Base-by-base conservation (phyloP, 2,329 filamentous ascomycete genomes). In the Ascocoryne sarcoides region DNA sequence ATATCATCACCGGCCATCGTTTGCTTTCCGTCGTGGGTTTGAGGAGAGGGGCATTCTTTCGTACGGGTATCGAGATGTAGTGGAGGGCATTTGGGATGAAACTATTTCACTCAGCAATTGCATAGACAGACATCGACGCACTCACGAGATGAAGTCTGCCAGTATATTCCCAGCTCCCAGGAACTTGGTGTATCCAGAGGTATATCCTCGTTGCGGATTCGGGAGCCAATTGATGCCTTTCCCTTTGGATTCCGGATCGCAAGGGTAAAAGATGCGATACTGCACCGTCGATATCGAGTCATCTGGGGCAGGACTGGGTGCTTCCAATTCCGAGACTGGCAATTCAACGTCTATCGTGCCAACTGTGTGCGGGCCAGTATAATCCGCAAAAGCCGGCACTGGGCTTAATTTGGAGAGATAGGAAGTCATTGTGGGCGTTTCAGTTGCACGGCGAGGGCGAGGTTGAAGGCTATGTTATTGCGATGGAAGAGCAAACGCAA, bases 191-290 rank as follows among this genome's bases (percentile, higher is more conserved):
- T 92, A 92, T 1, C 82, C 83, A 12, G 79, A 74, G 7, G 90
- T 66, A 56, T 86, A 82, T 30, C 79, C 76, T 35, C 82, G 66
- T 60, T 93, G 86, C 0, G 87, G 86, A 7, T 73, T 70, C 0
- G 85, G 85, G 38, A 93, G 70, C 86, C 87, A 94, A 52, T 72
- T 75, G 40, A 87, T 81, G 52, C 53, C 75, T 69, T 37, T 61
- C 3, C 72, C 66, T 36, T 57, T 55, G 18, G 47, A 32, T 16
- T 68, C 66, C 4, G 67, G 58, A 1, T 66, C 64, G 16, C 81
- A 79, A 1, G 87, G 87, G 58, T 93, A 93, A 64, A 85, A 94
- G 43, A 93, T 70, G 47, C 87, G 76, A 60, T 86, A 92, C 42
- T 84, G 80, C 18, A 93, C 69, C 1, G 87, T 94, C 15, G 77